Base-by-base conservation (phyloP, 2,329 filamentous ascomycete genomes). In the Epichloe scottii region DNA sequence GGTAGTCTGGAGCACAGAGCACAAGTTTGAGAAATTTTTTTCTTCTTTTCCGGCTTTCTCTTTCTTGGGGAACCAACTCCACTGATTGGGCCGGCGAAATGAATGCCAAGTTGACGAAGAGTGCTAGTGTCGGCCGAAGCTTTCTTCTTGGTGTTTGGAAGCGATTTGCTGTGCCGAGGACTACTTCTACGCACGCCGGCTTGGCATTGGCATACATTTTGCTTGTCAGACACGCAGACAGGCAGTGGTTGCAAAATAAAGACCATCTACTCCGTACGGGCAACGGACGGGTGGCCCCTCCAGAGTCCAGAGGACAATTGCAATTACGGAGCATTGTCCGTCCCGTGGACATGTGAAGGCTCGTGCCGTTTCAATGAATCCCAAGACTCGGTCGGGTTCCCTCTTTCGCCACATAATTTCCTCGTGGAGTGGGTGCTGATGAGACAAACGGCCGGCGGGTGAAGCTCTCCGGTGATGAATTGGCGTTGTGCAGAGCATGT, bases 11-110 rank as follows among this genome's bases (percentile, higher is more conserved):
- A 30, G 26, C 26, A 30, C 26, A 30, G 26, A 30, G 26, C 26
- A 2, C 26, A 10, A n/a, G 14, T 38, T 5, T 15, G 4, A 19
- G 19, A 19, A 19, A n/a, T 35, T 10, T 60, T 59, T 57, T 55
- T 59, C 56, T 55, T 55, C 11, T 8, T 35, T 5, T 5, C 33
- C 33, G 5, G 35, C 15, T n/a, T 37, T 37, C 35, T 37, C 12
- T 37, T 11, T 12, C 35, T 14, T 3, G 35, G 14, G 35, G 35
- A 10, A 10, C 26, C 14, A 30, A 30, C 8, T 30, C 26, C 0
- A 7, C 8, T 10, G 14, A 26, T 3, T 26, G 1, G 1, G 26
- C 0, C 26, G 26, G 26, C 26, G 8, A 8, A 7, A 30, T 30
- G 26, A 30, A 3, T 30, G 26, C 8, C 26, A 30, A 8, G 26